phyloP scores from a whole-genome alignment of 2,329 filamentous ascomycete genomes.

The Monosporascus sp. region DNA sequence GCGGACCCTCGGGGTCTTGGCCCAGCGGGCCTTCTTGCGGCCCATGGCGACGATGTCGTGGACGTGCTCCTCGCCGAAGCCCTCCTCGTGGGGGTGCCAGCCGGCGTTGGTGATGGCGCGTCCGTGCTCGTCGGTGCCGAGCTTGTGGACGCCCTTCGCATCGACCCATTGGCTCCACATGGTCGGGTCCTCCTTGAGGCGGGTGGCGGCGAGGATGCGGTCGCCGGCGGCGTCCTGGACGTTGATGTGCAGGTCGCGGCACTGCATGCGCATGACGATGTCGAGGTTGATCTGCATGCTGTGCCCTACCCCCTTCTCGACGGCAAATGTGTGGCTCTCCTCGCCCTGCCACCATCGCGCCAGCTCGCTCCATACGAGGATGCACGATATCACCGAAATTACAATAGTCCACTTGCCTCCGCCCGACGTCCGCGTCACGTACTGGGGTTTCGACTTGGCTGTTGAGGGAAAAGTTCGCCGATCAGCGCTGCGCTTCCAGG shows the following conservation, averaged over 20 bases:
- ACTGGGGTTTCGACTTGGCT: constrained; percentile 96
- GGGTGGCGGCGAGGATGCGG: constrained; percentile 74
- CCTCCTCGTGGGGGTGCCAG: constrained; percentile 61
- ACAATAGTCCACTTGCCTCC: constrained; percentile 92
- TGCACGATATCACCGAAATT: constrained; percentile 67
- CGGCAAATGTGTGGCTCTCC: constrained; percentile 85
- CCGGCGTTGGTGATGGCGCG: constrained; percentile 52
- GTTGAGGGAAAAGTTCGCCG: constrained; percentile 14
- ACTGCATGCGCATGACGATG: constrained; percentile 84
- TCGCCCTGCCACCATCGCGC: constrained; percentile 76
- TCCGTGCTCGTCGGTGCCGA: constrained; percentile 52
- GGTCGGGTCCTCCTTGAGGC: constrained; percentile 71
- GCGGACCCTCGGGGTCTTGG: constrained; percentile 68
- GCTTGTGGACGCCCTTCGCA: constrained; percentile 57
- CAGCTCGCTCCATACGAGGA: constrained; percentile 75
- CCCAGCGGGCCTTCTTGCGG: constrained; percentile 58
- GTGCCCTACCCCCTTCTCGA: constrained; percentile 86
- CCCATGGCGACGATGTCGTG: constrained; percentile 80
- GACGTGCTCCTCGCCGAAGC: constrained; percentile 75
- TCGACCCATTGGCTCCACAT: constrained; percentile 79
- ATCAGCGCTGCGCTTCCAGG: not conserved
- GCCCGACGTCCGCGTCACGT: constrained; percentile 75
- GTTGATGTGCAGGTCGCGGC: constrained; percentile 86
- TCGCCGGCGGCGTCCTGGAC: constrained; percentile 95
- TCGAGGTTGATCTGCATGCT: constrained; percentile 93